Evolutionary conservation across 2,329 filamentous ascomycete genomes (phyloP).

Genomic region (Verticillium isaacii): DNA sequence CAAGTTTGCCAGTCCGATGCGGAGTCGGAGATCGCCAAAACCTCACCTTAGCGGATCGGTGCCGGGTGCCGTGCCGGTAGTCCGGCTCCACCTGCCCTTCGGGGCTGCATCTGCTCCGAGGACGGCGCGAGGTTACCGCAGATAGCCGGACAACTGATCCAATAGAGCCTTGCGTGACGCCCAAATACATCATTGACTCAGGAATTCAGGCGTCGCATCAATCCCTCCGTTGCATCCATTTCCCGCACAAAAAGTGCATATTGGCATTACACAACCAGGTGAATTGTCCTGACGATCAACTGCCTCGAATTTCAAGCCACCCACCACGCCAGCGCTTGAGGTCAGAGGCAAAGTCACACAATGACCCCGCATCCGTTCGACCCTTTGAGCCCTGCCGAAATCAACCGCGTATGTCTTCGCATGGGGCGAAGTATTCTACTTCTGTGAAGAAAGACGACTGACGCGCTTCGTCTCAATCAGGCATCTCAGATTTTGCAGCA

Average conservation of each 20-base stretch:
- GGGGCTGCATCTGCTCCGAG: constrained; percentile 1
- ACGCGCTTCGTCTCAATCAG: neutral
- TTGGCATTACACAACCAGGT: neutral
- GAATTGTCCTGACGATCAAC: too few species aligned
- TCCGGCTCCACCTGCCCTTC: constrained; percentile 8
- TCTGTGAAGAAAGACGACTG: neutral
- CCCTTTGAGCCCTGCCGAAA: constrained; percentile 7
- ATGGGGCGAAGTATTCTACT: too few species aligned
- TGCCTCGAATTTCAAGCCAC: too few species aligned
- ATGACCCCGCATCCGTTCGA: constrained; percentile 8
- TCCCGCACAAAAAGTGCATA: neutral
- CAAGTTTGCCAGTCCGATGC: neutral
- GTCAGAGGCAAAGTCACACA: neutral
- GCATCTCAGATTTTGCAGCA: constrained; percentile 1
- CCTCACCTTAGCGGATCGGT: constrained; percentile 11
- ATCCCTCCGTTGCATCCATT: too few species aligned
- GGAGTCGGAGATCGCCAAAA: constrained; percentile 8
- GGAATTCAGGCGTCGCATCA: too few species aligned
- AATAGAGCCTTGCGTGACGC: neutral
- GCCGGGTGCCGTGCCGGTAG: constrained; percentile 1
- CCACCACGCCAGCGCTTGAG: neutral
- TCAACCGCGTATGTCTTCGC: constrained; percentile 3
- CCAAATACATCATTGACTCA: neutral
- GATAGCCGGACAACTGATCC: neutral
- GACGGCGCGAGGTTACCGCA: neutral